phyloP scores from a whole-genome alignment of 176 grass and related monocot genomes.

The Oryza longistaminata region DNA sequence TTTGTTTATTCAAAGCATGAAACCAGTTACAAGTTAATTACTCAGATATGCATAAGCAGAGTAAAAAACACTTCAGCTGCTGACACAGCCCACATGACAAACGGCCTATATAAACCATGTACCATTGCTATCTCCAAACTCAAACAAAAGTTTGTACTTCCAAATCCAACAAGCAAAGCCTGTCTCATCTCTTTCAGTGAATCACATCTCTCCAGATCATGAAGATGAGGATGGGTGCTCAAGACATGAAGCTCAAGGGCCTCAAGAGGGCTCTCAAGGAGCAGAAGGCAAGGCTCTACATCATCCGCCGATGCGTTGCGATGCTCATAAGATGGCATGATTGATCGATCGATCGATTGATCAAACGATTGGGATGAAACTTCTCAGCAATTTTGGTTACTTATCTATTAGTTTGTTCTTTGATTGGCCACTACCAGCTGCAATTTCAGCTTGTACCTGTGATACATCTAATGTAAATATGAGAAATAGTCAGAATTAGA shows the following conservation, averaged over 20 bases:
- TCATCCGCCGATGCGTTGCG: constrained; percentile 56
- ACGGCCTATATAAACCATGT: constrained; percentile 39
- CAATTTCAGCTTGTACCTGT: constrained; percentile 25
- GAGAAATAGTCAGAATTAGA: constrained; percentile 9
- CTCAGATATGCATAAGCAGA: neutral
- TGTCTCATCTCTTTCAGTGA: neutral
- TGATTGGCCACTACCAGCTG: neutral
- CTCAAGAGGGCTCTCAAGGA: constrained; percentile 63
- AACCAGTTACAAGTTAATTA: constrained; percentile 29
- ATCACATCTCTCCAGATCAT: constrained; percentile 16
- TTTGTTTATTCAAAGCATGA: constrained; percentile 32
- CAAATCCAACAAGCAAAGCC: neutral
- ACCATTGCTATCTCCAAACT: neutral
- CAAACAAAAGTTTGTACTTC: neutral
- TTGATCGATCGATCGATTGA: constrained; percentile 35
- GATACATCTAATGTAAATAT: constrained; percentile 18
- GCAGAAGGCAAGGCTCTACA: constrained; percentile 61
- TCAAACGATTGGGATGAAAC: neutral
- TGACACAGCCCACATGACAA: constrained; percentile 40
- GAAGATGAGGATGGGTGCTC: constrained; percentile 39
- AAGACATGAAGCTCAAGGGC: constrained; percentile 47
- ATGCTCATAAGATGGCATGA: constrained; percentile 67
- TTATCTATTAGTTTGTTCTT: constrained; percentile 1
- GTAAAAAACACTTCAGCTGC: constrained; percentile 12
- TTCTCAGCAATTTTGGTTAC: neutral